Percentiles rank a stretch among this genome's conserved stretches.
These are phyloP conservation scores for Monilinia laxa DNA, from an alignment of 2,329 filamentous ascomycete genomes.

Conservation along the genomic window DNA sequence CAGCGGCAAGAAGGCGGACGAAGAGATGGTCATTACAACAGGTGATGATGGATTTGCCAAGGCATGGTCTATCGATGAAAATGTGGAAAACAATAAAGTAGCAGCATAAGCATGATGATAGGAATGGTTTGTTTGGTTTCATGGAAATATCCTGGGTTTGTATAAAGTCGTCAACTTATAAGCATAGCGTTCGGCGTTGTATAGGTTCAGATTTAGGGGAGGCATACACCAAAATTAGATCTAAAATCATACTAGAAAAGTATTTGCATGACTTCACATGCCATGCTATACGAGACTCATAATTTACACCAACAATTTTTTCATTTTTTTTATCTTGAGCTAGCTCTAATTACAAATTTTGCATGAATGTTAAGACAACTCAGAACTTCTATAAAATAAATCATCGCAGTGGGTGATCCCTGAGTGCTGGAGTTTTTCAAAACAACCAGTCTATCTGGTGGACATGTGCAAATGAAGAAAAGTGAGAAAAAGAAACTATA, in stretches of 20 bases:
- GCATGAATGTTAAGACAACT: not conserved
- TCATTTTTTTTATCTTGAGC: no score
- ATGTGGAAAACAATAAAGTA: not conserved
- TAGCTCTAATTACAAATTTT: not conserved
- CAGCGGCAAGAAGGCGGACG: constrained; percentile 56
- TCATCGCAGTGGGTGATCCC: not conserved
- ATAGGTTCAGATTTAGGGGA: constrained; percentile 5
- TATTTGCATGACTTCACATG: not conserved
- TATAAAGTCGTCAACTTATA: constrained; percentile 4
- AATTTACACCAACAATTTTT: not conserved
- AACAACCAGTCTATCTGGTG: not conserved
- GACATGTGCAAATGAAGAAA: not conserved
- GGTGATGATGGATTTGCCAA: constrained; percentile 89
- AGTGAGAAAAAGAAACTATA: not conserved
- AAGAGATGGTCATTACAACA: constrained; percentile 87
- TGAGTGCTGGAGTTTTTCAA: not conserved
- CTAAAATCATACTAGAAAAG: not conserved
- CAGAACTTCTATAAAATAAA: not conserved
- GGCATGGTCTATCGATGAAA: constrained; percentile 66
- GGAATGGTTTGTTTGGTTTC: not conserved
- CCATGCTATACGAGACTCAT: not conserved
- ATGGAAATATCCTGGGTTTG: not conserved
- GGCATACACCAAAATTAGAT: constrained; percentile 2
- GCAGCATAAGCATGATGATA: constrained; percentile 6
- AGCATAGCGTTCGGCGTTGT: constrained; percentile 23